Evolutionary conservation across 108 stramenopile genomes (phyloP).

Genomic region (Cylindrotheca closterium): DNA sequence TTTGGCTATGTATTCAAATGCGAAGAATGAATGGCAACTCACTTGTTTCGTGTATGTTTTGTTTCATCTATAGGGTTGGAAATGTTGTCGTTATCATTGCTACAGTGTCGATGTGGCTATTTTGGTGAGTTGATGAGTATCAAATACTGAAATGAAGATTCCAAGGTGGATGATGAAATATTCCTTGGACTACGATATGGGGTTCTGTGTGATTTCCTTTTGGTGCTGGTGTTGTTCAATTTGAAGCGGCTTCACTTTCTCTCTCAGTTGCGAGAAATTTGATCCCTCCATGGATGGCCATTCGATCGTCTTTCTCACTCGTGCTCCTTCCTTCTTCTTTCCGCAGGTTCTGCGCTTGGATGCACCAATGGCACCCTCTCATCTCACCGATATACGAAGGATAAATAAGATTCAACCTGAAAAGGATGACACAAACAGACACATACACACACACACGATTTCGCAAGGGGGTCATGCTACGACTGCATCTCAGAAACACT

Average conservation of each 20-base stretch:
- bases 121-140: constrained; percentile 52
- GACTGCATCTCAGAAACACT: no score
- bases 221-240: no score
- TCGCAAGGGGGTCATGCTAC: no score
- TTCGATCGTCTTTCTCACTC: constrained; percentile 1
- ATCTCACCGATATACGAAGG: constrained; percentile 88
- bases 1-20: not conserved
- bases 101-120: constrained; percentile 78
- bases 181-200: not conserved
- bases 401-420: constrained; percentile 20
- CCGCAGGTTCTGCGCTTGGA: constrained; percentile 79
- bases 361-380: constrained; percentile 94
- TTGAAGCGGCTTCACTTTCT: no score
- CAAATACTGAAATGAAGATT: not conserved
- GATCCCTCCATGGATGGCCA: not conserved
- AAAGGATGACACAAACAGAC: no score
- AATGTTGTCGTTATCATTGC: constrained; percentile 78
- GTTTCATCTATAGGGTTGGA: constrained; percentile 51
- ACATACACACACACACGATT: no score
- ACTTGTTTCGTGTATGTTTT: constrained; percentile 7
- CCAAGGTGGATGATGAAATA: not conserved
- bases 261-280: no score
- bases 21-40: no score
- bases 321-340: not conserved
- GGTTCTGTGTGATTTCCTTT: constrained; percentile 1